Evolutionary conservation across 2,329 filamentous ascomycete genomes (phyloP).

Genomic region (Nemania sp.): DNA sequence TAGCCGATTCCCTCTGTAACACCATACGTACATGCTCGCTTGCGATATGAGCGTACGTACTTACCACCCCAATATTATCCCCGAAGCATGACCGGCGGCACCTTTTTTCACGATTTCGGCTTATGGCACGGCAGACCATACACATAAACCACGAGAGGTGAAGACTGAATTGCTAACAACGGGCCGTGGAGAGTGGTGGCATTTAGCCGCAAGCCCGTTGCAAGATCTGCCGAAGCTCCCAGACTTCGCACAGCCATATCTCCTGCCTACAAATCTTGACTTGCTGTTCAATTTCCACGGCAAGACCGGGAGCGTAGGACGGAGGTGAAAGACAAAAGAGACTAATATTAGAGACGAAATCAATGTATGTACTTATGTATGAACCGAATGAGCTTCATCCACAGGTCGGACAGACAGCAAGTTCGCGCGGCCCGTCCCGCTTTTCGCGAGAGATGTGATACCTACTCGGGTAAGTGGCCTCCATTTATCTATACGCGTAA

Average conservation of each 20-base stretch:
- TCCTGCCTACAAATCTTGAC: no score
- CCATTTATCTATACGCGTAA: no score
- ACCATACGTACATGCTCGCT: background rate
- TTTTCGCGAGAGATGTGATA: background rate
- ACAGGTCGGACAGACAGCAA: no score
- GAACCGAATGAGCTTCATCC: no score
- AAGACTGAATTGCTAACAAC: background rate
- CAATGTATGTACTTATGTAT: no score
- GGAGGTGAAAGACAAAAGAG: no score
- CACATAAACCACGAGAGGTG: background rate
- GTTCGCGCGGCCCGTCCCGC: background rate
- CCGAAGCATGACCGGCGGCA: constrained; percentile 2
- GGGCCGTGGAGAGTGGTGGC: background rate
- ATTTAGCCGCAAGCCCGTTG: constrained; percentile 23
- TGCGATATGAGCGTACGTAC: no score
- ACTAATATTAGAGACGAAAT: no score
- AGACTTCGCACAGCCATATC: background rate
- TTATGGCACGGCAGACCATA: background rate
- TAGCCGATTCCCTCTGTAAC: background rate
- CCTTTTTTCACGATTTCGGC: background rate
- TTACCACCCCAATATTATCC: constrained; percentile 7
- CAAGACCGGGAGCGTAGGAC: no score
- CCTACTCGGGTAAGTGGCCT: no score
- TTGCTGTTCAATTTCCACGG: no score
- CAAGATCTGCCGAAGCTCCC: constrained; percentile 14